Base-by-base conservation (phyloP, 305 asterid genomes). In the Solanum hybrid region DNA sequence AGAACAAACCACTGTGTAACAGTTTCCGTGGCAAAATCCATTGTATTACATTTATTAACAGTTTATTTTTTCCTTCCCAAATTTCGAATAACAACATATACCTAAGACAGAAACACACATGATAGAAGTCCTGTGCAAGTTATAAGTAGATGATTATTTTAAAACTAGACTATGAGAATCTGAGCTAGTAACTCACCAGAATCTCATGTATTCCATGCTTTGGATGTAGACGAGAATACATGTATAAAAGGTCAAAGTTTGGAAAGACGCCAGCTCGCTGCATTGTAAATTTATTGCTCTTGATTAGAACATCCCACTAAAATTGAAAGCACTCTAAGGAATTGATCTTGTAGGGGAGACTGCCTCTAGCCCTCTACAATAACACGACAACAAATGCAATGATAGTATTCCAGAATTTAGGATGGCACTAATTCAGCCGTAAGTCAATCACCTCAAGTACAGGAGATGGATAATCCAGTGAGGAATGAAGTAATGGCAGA, bases 261-360 rank as follows among this genome's bases (percentile, higher is more conserved):
- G 99, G 99, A 91, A 96, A 96, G 84, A 96, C 94, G 89, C 99
- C 99, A 42, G 99, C 99, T 94, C 91, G 92, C 99, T 97, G 95
- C 94, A 93, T 86, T 91, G 91, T 27, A 88, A 40, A 84, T 19
- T 79, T 82, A 82, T 29, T 45, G 87, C 73, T 82, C 29, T 45
- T 82, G 29, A 82, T 27, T 82, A 82, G 40, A 29, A 45, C 19
- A 29, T 82, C 72, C 73, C 73, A 82, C 13, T 82, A 82, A 45
- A 15, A 17, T 51, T 82, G 73, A 19, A 35, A 82, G 40, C 87
- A 82, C 34, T 29, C 37, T 45, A 82, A 45, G 37, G 73, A 82
- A 27, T 27, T 82, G 37, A 29, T 29, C 24, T 42, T 45, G 73
- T 45, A 51, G 69, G 73, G 73, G 31, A 45, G 36, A 31, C 40